A percentile compares a stretch with the other conserved stretches of the same genome.
Evolutionary conservation across 2,329 filamentous ascomycete genomes (phyloP).

Genomic region (Monilinia aucupariae): DNA sequence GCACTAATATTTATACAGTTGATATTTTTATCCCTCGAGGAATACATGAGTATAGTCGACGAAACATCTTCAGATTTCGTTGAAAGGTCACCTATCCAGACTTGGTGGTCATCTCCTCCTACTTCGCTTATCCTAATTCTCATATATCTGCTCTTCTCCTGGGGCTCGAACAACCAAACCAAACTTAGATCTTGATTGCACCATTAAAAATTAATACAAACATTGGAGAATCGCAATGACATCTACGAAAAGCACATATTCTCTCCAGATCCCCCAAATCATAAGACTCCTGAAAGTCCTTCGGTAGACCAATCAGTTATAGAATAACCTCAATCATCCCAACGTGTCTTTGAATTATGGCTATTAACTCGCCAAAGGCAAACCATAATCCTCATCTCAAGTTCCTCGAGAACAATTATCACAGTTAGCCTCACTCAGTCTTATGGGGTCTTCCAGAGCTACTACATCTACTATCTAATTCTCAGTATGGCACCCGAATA

Average conservation of each 20-base stretch:
- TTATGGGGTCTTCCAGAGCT: conserved; percentile 46
- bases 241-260: conserved; percentile 10
- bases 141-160: neutral
- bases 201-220: neutral
- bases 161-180: neutral
- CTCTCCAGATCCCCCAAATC: neutral
- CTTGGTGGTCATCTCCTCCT: neutral
- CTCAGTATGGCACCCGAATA: conserved; percentile 45
- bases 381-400: conserved; percentile 40
- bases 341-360: conserved; percentile 38
- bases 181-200: neutral
- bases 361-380: conserved; percentile 37
- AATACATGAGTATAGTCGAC: neutral
- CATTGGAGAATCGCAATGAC: neutral
- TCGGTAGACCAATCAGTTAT: neutral
- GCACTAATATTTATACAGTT: neutral
- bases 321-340: neutral
- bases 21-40: neutral
- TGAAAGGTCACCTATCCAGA: neutral
- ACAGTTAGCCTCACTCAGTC: conserved; percentile 47
- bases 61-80: neutral
- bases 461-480: conserved; percentile 44
- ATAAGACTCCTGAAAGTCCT: conserved; percentile 25
- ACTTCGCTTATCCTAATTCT: neutral
- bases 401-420: conserved; percentile 42